Conservation (phyloP, 345 rosid genomes). For the Linum trigynum region DNA sequence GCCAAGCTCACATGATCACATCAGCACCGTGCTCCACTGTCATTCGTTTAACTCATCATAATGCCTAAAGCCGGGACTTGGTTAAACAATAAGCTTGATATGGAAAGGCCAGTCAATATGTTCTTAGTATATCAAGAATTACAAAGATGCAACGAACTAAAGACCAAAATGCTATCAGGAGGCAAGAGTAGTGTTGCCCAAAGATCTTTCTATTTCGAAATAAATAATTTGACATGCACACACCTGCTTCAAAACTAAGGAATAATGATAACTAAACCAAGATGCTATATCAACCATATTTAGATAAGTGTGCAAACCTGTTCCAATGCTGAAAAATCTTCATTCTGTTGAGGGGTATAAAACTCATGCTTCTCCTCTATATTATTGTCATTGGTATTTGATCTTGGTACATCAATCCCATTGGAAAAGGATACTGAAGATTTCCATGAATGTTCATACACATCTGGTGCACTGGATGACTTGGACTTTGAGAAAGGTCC, state of each 20-base stretch:
- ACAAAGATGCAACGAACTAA: neutral
- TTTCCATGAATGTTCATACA: constrained; percentile 24
- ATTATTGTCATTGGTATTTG: constrained; percentile 23
- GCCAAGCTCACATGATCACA: neutral
- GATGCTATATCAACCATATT: neutral
- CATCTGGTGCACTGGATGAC: constrained; percentile 24
- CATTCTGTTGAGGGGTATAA: constrained; percentile 53
- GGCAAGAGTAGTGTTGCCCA: neutral
- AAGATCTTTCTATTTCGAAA: neutral
- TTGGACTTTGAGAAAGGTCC: constrained; percentile 26
- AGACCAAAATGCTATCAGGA: neutral
- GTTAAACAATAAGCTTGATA: neutral
- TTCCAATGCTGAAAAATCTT: constrained; percentile 85
- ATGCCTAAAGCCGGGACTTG: neutral
- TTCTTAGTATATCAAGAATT: neutral
- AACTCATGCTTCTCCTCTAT: constrained; percentile 32
- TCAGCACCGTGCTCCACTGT: neutral
- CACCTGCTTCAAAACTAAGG: neutral
- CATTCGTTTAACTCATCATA: no score
- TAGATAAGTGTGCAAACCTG: constrained; percentile 41
- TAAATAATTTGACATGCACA: neutral
- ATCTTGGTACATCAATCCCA: constrained; percentile 22
- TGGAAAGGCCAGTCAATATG: neutral
- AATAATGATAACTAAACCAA: neutral
- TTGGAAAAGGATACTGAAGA: constrained; percentile 26